These are phyloP conservation scores for Camelina laxa DNA, from an alignment of 345 rosid genomes.

Conservation along the genomic window DNA sequence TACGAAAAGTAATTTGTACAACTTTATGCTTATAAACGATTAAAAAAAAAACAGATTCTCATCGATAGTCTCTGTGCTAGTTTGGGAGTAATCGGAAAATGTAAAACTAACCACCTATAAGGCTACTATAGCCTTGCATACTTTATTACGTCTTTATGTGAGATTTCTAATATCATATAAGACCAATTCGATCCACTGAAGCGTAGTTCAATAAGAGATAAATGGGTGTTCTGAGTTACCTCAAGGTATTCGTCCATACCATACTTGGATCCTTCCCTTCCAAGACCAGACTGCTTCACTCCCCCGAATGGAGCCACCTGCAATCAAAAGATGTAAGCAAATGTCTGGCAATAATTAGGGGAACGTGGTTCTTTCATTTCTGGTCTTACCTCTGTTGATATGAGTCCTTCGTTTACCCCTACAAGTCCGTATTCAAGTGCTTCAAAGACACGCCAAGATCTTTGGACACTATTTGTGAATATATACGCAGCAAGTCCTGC, in stretches of 20 bases:
- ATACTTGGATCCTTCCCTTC: slow-evolving; percentile 97
- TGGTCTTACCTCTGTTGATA: slow-evolving; percentile 83
- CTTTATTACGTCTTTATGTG: slow-evolving; percentile 21
- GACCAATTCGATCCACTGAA: background rate
- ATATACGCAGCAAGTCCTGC: slow-evolving; percentile 94
- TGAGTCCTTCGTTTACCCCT: slow-evolving; percentile 90
- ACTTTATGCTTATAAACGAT: background rate
- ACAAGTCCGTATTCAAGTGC: slow-evolving; percentile 93
- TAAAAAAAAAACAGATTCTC: slow-evolving; percentile 1
- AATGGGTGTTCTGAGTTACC: slow-evolving; percentile 49
- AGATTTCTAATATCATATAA: slow-evolving; percentile 24
- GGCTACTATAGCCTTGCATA: slow-evolving; percentile 7
- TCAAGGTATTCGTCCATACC: slow-evolving; percentile 95
- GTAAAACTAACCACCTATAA: slow-evolving; percentile 5
- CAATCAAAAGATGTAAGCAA: slow-evolving; percentile 28
- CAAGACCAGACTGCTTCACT: slow-evolving; percentile 93
- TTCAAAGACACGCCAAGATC: slow-evolving; percentile 91
- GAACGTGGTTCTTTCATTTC: slow-evolving; percentile 18
- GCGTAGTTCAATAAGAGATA: slow-evolving; percentile 20
- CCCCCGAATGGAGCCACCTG: slow-evolving; percentile 99
- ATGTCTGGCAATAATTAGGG: background rate
- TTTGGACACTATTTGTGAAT: slow-evolving; percentile 83
- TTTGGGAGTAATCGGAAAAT: slow-evolving; percentile 11
- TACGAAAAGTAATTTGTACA: slow-evolving; percentile 2
- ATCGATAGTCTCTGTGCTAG: background rate